Base-by-base conservation (phyloP, 441 rosid species). In the Breynia disticha region DNA sequence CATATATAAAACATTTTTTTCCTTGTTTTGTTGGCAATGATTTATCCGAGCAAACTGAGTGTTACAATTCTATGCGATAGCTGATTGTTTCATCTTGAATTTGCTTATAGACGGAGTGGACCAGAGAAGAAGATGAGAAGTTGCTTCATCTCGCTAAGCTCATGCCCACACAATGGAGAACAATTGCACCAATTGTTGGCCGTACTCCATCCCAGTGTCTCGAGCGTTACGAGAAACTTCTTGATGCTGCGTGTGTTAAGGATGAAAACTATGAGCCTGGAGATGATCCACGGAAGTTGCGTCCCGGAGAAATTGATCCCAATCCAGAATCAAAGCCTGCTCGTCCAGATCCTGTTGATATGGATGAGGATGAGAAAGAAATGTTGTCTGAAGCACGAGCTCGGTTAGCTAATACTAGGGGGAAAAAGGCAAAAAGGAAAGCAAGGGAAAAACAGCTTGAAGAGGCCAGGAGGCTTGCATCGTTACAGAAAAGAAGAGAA, bases 331-430 rank as follows among this genome's bases (percentile, higher is more conserved):
- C 99, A 0, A 93, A 93, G 74, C 99, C 99, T 64, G 99, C 99
- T 11, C 90, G 97, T 43, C 99, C 99, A 4, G 97, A 93, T 76
- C 99, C 99, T 38, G 99, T 93, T 55, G 99, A 93, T 57, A 93
- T 93, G 97, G 99, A 93, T 66, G 99, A 93, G 77, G 99, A 89
- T 53, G 99, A 93, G 76, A 93, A 93, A 75, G 99, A 93, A 69
- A 93, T 87, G 97, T 95, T 93, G 66, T 93, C 99, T 43, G 99
- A 93, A 78, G 97, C 97, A 11, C 81, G 99, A 53, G 99, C 99
- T 64, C 77, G 96, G 19, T 72, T 93, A 59, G 97, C 97, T 15
- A 93, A 93, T 65, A 93, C 97, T 41, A 76, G 96, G 66, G 99
- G 96, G 4, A 89, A 93, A 68, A 93, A 93, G 76, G 99, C 99